phyloP scores from a whole-genome alignment of 2,329 filamentous ascomycete species.

The Epichloe hybrida region DNA sequence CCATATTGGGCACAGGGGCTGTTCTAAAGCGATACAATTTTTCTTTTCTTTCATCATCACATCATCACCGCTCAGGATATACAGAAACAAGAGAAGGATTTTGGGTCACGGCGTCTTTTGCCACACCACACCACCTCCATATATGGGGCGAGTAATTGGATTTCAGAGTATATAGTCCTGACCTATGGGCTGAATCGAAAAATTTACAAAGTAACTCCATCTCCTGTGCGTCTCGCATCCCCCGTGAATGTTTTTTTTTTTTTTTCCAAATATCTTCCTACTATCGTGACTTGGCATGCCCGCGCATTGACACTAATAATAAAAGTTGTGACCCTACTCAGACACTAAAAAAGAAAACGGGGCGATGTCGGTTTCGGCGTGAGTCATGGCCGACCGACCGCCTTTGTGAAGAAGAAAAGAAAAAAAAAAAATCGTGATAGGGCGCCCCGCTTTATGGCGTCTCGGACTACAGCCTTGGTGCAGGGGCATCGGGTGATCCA shows the following conservation, averaged over 20 bases:
- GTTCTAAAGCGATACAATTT: slow-evolving; percentile 8
- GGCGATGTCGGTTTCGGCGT: slow-evolving; percentile 1
- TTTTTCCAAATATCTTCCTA: neutral
- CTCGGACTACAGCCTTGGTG: neutral
- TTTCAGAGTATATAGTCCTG: neutral
- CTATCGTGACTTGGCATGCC: neutral
- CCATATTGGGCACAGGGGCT: slow-evolving; percentile 11
- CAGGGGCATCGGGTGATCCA: neutral
- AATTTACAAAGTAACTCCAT: neutral
- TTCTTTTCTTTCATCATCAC: slow-evolving; percentile 4
- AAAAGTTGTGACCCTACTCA: too few species aligned
- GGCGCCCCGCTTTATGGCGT: slow-evolving; percentile 9
- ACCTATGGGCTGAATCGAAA: slow-evolving; percentile 1
- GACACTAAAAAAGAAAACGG: neutral
- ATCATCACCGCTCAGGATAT: slow-evolving; percentile 7
- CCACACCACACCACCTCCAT: slow-evolving; percentile 1
- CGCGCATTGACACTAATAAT: neutral
- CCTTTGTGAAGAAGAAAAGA: neutral
- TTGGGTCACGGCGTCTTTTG: neutral
- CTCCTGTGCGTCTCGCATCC: neutral
- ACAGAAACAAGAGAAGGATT: slow-evolving; percentile 5
- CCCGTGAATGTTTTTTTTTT: neutral
- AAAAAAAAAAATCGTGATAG: slow-evolving; percentile 3
- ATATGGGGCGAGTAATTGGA: neutral
- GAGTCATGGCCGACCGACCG: slow-evolving; percentile 1